phyloP scores from a whole-genome alignment of 1,139 yeast genomes.

The Pichia sp. region DNA sequence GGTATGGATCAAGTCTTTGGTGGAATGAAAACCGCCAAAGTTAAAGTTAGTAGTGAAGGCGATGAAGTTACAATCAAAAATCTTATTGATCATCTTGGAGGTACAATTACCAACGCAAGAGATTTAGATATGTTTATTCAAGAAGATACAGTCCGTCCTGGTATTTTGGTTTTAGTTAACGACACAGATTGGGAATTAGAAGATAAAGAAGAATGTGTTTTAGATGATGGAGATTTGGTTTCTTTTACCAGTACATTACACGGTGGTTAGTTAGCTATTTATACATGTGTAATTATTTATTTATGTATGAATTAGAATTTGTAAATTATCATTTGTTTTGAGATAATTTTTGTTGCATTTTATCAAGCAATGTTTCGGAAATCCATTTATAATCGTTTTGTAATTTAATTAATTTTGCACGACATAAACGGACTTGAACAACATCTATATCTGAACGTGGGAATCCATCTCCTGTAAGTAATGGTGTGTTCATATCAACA shows the following conservation, averaged over 20 bases:
- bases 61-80: slow-evolving; percentile 31
- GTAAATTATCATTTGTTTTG: not conserved
- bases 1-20: slow-evolving; percentile 50
- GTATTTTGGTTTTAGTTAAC: slow-evolving; percentile 82
- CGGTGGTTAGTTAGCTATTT: slow-evolving; percentile 81
- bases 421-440: slow-evolving; percentile 48
- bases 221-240: slow-evolving; percentile 71
- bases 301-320: no score
- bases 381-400: slow-evolving; percentile 61
- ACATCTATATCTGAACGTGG: slow-evolving; percentile 85
- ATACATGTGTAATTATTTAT: no score
- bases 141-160: slow-evolving; percentile 79
- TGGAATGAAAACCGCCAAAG: slow-evolving; percentile 34
- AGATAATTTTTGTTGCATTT: slow-evolving; percentile 9
- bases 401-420: slow-evolving; percentile 61
- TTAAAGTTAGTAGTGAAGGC: slow-evolving; percentile 20
- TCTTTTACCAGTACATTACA: slow-evolving; percentile 91
- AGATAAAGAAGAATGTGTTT: slow-evolving; percentile 73
- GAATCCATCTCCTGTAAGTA: slow-evolving; percentile 69
- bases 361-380: slow-evolving; percentile 28
- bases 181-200: slow-evolving; percentile 98
- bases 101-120: slow-evolving; percentile 53
- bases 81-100: slow-evolving; percentile 50
- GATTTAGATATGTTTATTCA: slow-evolving; percentile 74
- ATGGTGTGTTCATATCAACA: slow-evolving; percentile 58